phyloP scores from a whole-genome alignment of 2,329 filamentous ascomycete species.

The Furcasterigmium furcatum region DNA sequence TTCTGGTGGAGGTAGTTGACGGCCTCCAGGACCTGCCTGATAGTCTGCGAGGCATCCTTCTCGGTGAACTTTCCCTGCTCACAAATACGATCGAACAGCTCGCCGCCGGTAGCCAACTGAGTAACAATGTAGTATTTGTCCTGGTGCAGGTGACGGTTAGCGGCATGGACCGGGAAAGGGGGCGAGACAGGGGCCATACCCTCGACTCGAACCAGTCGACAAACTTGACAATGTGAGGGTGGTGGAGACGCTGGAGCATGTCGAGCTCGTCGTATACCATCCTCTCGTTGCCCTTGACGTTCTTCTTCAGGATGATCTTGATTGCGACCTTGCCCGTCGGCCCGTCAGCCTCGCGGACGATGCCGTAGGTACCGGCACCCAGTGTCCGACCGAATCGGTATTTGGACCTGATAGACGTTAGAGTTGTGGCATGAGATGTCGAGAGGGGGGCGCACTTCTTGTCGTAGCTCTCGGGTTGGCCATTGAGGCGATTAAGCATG shows the following conservation, averaged over 20 bases:
- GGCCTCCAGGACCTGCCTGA: slow-evolving; percentile 87
- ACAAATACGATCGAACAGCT: slow-evolving; percentile 97
- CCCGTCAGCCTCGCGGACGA: slow-evolving; percentile 91
- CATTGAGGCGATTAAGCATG: slow-evolving; percentile 94
- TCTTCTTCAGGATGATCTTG: slow-evolving; percentile 99
- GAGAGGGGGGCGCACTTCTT: slow-evolving; percentile 69
- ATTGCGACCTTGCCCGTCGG: slow-evolving; percentile 83
- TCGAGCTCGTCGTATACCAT: slow-evolving; percentile 98
- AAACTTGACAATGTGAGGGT: slow-evolving; percentile 95
- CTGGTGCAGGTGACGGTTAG: slow-evolving; percentile 37
- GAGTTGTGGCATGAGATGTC: slow-evolving; percentile 13
- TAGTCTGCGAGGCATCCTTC: slow-evolving; percentile 94
- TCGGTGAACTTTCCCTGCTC: slow-evolving; percentile 98
- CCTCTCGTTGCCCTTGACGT: slow-evolving; percentile 94
- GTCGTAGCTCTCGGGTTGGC: slow-evolving; percentile 97
- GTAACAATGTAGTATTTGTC: slow-evolving; percentile 99
- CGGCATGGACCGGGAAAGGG: not conserved
- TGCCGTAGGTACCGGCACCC: slow-evolving; percentile 96
- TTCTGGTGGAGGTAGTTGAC: slow-evolving; percentile 93
- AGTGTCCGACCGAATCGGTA: slow-evolving; percentile 93
- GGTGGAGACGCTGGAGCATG: slow-evolving; percentile 86
- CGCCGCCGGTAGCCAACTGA: slow-evolving; percentile 90
- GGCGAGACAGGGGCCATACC: slow-evolving; percentile 47
- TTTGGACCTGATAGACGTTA: slow-evolving; percentile 56
- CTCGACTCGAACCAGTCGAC: slow-evolving; percentile 99